Evolutionary conservation across 768 basidiomycete species (phyloP), one percentile per base, ranked within the genome.

Genomic region (Kwoniella dejecticola): DNA sequence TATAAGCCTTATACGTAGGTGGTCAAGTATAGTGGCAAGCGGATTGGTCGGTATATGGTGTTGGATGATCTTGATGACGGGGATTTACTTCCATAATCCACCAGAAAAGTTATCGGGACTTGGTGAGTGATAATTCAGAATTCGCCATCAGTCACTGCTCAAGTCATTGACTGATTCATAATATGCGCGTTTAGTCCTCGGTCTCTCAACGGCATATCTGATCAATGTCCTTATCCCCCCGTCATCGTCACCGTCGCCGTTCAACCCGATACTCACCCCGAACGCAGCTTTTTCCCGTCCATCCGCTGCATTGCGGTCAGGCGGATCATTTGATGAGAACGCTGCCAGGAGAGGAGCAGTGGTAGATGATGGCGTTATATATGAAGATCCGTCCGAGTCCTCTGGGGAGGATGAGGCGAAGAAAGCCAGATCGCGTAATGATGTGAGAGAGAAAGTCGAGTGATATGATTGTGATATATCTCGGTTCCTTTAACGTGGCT

Each of bases 41-140:
- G 60, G 53, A 15, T 27, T 76, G 38, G 72, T 91, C 29, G 80
- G 56, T 0, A 77, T 89, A 3, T 91, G 89, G 87, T 65, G 90
- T 49, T 84, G 90, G 75, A 90, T 90, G 66, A 79, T 83, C 8
- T 85, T 84, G 60, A 89, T 89, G 45, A 97, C 95, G 21, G 86
- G 88, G 53, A 80, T 95, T 7, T 97, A 91, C 77, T 98, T 95
- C 82, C 95, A 98, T 74, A 83, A 88, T 3, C 90, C 91, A 0
- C 79, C 83, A 12, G 95, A 97, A 81, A 97, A 98, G 80, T 62
- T 90, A 31, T 86, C 88, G 2, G 95, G 95, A 12, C 89, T 88
- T 61, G 40, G 92, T 94, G 73, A 74, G 90, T 60, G 8, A 54
- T 38, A 12, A 15, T n/a, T n/a, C n/a, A n/a, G n/a, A n/a, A n/a